Evolutionary conservation across 2,329 filamentous ascomycete genomes (phyloP).

Genomic region (Xylogone sp.): DNA sequence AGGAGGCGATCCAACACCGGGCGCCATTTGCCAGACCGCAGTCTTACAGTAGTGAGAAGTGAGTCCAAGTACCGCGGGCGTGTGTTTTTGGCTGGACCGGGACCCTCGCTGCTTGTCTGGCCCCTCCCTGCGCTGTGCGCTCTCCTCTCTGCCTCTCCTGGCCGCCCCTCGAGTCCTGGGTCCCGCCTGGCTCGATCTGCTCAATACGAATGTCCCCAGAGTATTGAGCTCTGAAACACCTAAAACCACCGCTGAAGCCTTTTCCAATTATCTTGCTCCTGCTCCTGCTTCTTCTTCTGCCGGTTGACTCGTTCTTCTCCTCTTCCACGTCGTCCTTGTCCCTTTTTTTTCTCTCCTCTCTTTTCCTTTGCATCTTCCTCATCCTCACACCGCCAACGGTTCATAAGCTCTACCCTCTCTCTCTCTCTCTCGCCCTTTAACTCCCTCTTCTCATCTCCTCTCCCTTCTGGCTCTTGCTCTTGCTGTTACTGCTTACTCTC

Average conservation of each 20-base stretch:
- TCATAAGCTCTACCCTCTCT: background rate
- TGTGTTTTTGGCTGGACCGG: too few species aligned
- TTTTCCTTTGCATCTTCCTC: conserved; percentile 6
- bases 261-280: conserved; percentile 22
- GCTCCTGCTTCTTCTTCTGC: conserved; percentile 31
- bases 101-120: background rate
- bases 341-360: conserved; percentile 7
- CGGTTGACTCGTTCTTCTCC: conserved; percentile 25
- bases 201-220: conserved; percentile 1
- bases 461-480: conserved; percentile 11
- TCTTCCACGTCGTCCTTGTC: conserved; percentile 15
- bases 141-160: conserved; percentile 4
- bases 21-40: too few species aligned
- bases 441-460: conserved; percentile 13
- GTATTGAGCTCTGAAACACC: conserved; percentile 20
- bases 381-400: conserved; percentile 2
- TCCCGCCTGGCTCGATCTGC: background rate
- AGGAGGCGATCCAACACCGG: background rate
- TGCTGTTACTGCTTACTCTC: too few species aligned
- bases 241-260: conserved; percentile 8
- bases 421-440: conserved; percentile 4
- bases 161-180: conserved; percentile 1
- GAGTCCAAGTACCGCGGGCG: too few species aligned
- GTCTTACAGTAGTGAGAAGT: too few species aligned
- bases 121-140: background rate